Evolutionary conservation across 306 rosid species (phyloP).

Genomic region (Ceratonia siliqua): DNA sequence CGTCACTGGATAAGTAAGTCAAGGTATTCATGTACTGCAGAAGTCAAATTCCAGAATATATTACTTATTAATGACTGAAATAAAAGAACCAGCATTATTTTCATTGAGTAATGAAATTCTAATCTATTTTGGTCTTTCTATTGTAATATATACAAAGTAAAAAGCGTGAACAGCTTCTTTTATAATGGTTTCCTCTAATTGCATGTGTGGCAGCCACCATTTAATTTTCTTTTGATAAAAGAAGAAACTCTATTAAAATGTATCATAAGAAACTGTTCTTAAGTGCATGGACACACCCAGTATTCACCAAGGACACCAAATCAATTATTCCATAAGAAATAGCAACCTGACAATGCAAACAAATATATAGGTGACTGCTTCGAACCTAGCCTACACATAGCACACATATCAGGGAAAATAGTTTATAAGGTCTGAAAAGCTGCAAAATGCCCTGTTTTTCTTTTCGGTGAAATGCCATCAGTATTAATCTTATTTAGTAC

Average conservation of each 20-base stretch:
- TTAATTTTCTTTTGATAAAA: not conserved
- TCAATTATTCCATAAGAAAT: too few relatives aligned
- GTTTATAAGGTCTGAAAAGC: not conserved
- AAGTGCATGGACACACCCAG: not conserved
- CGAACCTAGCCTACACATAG: not conserved
- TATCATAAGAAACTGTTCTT: not conserved
- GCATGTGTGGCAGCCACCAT: not conserved
- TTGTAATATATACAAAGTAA: not conserved
- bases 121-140: not conserved
- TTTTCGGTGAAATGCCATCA: too few relatives aligned
- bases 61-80: constrained; percentile 30
- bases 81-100: not conserved
- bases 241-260: not conserved
- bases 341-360: not conserved
- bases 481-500: not conserved
- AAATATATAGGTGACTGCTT: not conserved
- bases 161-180: not conserved
- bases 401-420: not conserved
- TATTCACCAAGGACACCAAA: too few relatives aligned
- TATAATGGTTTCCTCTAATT: not conserved
- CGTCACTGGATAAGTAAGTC: constrained; percentile 88
- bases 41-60: constrained; percentile 39
- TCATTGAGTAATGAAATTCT: not conserved
- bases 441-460: too few relatives aligned
- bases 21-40: constrained; percentile 91